Evolutionary conservation across 2,329 filamentous ascomycete genomes (phyloP).

Genomic region (Xylariaceae sp.): DNA sequence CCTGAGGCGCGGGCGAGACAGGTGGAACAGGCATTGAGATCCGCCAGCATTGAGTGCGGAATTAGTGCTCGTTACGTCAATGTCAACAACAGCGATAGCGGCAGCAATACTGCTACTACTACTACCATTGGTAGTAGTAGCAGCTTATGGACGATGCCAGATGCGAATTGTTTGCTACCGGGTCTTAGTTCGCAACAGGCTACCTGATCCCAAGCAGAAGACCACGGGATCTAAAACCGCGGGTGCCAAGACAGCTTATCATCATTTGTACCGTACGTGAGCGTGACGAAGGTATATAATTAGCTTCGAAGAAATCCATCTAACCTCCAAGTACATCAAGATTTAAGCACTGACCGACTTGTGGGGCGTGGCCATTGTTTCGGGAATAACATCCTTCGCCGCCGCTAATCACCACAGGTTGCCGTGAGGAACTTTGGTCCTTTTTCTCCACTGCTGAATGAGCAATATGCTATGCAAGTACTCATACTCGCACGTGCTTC

Average conservation of each 20-base stretch:
- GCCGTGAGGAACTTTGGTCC: too few relatives aligned
- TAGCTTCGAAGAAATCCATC: constrained; percentile 1
- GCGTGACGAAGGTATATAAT: constrained; percentile 14
- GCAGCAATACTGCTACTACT: too few relatives aligned
- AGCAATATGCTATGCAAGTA: too few relatives aligned
- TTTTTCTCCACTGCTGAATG: not conserved
- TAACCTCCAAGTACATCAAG: constrained; percentile 1
- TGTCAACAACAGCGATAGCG: constrained; percentile 5
- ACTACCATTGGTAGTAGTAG: too few relatives aligned
- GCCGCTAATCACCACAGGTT: too few relatives aligned
- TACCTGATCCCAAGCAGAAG: not conserved
- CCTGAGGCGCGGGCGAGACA: not conserved
- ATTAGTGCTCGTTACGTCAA: constrained; percentile 19
- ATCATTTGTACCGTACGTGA: not conserved
- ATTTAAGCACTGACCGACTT: not conserved
- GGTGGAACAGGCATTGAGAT: constrained; percentile 26
- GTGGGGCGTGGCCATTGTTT: not conserved
- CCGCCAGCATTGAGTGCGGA: constrained; percentile 1
- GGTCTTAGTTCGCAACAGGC: not conserved
- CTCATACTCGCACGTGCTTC: too few relatives aligned
- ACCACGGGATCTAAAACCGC: not conserved
- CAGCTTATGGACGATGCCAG: too few relatives aligned
- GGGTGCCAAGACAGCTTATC: not conserved
- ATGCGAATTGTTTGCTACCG: not conserved
- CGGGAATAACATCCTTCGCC: too few relatives aligned